Percentiles rank a stretch among this genome's conserved stretches.
These are phyloP conservation scores for Penicillium ochrochloron DNA, from an alignment of 495 filamentous ascomycete genomes.

Conservation along the genomic window DNA sequence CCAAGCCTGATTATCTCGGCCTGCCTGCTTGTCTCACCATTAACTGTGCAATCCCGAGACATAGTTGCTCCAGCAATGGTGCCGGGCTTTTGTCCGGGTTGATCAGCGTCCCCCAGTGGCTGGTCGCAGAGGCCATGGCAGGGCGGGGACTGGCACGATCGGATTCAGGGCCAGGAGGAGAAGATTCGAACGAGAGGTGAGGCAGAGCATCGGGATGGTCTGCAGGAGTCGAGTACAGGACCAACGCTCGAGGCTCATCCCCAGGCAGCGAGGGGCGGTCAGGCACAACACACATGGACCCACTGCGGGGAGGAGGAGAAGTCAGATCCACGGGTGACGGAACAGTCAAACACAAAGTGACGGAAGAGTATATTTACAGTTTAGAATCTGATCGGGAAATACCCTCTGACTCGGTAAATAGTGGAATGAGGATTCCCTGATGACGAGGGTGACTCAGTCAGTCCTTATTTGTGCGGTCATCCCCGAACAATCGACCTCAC, in stretches of 20 bases:
- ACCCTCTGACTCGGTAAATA: not conserved
- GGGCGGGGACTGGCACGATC: slow-evolving; percentile 24
- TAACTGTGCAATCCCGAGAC: slow-evolving; percentile 75
- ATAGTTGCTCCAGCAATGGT: slow-evolving; percentile 73
- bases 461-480: not conserved
- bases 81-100: slow-evolving; percentile 78
- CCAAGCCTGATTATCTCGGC: slow-evolving; percentile 6
- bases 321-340: slow-evolving; percentile 9
- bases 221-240: slow-evolving; percentile 14
- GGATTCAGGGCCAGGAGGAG: slow-evolving; percentile 25
- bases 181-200: not conserved
- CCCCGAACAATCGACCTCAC: not conserved
- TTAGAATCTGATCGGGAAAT: not conserved
- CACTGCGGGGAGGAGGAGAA: slow-evolving; percentile 41
- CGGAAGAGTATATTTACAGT: not conserved
- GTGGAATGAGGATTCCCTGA: not conserved
- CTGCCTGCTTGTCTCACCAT: slow-evolving; percentile 61
- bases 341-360: not conserved
- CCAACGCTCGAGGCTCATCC: slow-evolving; percentile 14
- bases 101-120: slow-evolving; percentile 85
- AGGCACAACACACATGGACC: slow-evolving; percentile 44
- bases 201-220: slow-evolving; percentile 22
- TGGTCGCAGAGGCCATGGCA: slow-evolving; percentile 42
- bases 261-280: slow-evolving; percentile 41
- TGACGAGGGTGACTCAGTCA: slow-evolving; percentile 1